Percentiles rank a stretch among this genome's conserved stretches.
Conservation (phyloP, 164 flowering plant genomes). For the Liquidambar formosana region DNA sequence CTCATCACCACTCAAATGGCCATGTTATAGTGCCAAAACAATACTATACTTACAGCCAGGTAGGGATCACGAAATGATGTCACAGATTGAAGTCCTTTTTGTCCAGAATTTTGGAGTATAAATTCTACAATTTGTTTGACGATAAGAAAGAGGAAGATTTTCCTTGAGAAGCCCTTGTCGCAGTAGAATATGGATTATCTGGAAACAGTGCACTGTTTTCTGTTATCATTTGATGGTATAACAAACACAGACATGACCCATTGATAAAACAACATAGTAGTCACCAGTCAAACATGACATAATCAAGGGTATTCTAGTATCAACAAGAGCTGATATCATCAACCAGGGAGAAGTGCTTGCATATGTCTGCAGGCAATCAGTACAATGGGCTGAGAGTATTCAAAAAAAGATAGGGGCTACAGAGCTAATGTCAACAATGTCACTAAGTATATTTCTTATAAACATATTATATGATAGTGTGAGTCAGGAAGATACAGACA, state of each 20-base stretch:
- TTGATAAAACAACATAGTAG: background rate
- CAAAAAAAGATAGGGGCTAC: background rate
- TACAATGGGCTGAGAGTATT: background rate
- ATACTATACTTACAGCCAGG: slow-evolving; percentile 69
- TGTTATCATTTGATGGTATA: background rate
- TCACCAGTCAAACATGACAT: background rate
- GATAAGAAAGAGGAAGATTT: slow-evolving; percentile 84
- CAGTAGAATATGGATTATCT: slow-evolving; percentile 85
- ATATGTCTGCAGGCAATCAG: background rate
- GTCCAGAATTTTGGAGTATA: slow-evolving; percentile 88
- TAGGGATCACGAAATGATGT: slow-evolving; percentile 89
- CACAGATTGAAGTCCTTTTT: slow-evolving; percentile 53
- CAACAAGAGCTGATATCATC: background rate
- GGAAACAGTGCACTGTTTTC: slow-evolving; percentile 13
- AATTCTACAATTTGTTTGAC: slow-evolving; percentile 95
- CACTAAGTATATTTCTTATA: too few relatives aligned
- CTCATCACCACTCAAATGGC: background rate
- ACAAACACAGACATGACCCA: background rate
- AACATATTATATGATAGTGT: too few relatives aligned
- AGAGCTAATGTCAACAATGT: too few relatives aligned
- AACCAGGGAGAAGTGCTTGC: background rate
- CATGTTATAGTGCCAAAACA: background rate
- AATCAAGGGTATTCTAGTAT: background rate
- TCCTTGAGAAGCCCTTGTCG: slow-evolving; percentile 98
- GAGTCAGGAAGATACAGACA: too few relatives aligned